Base-by-base conservation (phyloP, 139 green algal genomes). In the Ettlia oleoabundans region DNA sequence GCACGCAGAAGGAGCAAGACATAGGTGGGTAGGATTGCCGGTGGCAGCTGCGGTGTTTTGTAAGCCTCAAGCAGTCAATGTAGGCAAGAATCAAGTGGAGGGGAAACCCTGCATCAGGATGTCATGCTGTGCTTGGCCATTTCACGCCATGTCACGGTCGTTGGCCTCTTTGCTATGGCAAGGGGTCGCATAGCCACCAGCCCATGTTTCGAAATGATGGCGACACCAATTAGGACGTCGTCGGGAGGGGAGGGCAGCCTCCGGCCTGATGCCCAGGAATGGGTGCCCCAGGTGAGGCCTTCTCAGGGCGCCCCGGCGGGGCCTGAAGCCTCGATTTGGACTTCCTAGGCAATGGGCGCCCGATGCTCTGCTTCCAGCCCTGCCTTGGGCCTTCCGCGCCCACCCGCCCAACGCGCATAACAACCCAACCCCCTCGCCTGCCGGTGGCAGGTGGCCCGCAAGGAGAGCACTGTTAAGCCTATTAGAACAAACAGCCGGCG, bases 401-500 rank as follows among this genome's bases (percentile, higher is more conserved):
- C 61, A 13, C 24, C 30, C 19, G 15, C 15, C 61, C 22, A 67
- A 26, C 15, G 28, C 24, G 61, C 24, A 32, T 42, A 41, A 41
- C 64, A 41, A 71, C 65, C 35, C 24, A 55, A 26, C 68, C 18
- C 68, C 2, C 19, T 55, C 37, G 32, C 52, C 1, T 35, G 30
- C 41, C n/a, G n/a, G n/a, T n/a, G n/a, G 75, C 58, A 71, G 75
- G 58, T 67, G 52, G n/a, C 75, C 38, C 75, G 40, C 4, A 62
- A 52, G 4, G 55, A 70, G 9, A 70, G 58, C 55, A 55, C 55
- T 5, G 58, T 70, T 37, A 70, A 70, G 40, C 75, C 75, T 38
- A 81, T 81, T 40, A 32, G 58, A 18, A 81, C 75, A 1, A 22
- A 37, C 24, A 24, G 38, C 33, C 52, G 33, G 37, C 75, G 72